Evolutionary conservation across 306 rosid genomes (phyloP).

Genomic region (Ammopiptanthus mongolicus): DNA sequence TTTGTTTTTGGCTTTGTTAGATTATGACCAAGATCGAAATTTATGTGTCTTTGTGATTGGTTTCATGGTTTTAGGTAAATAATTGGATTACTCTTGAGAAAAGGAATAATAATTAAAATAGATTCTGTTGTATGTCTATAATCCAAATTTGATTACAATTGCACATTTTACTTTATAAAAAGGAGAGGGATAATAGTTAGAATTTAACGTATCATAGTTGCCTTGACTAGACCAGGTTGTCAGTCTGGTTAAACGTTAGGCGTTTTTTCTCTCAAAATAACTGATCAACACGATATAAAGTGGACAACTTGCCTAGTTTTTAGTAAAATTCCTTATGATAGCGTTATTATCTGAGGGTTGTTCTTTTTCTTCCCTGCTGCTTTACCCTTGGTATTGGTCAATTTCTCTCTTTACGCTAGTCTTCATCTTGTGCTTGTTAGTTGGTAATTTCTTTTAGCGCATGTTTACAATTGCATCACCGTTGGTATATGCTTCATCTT

Average conservation of each 20-base stretch:
- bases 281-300: not conserved
- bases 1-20: not conserved
- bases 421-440: not conserved
- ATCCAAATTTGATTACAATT: not conserved
- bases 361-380: not conserved
- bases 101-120: not conserved
- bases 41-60: no score
- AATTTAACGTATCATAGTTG: not conserved
- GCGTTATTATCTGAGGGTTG: not conserved
- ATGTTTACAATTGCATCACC: not conserved
- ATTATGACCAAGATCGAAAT: not conserved
- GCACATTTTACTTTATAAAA: not conserved
- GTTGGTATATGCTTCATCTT: not conserved
- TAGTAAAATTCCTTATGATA: not conserved
- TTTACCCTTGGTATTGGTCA: not conserved
- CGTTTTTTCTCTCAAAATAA: not conserved
- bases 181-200: not conserved
- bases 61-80: not conserved
- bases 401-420: not conserved
- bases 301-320: not conserved
- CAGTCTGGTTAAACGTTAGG: no score
- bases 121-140: not conserved
- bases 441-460: not conserved
- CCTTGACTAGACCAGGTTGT: not conserved
- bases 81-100: not conserved